phyloP scores from a whole-genome alignment of 208 protist genomes.

The Vickermania ingenoplastis region DNA sequence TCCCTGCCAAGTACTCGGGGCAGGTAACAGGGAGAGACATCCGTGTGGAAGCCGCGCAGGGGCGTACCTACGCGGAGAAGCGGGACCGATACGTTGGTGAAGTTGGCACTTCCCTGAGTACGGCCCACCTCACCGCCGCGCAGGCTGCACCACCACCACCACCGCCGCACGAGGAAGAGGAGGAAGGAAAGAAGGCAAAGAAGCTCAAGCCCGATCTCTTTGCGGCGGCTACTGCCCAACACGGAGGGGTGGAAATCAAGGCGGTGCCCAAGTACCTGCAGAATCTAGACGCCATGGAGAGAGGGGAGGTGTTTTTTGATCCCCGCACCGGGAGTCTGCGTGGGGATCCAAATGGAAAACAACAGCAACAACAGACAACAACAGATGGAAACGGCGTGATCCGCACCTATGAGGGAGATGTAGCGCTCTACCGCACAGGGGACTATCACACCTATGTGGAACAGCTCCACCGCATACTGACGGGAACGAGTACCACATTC shows the following conservation, averaged over 20 bases:
- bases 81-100: slow-evolving; percentile 58
- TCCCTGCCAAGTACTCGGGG: slow-evolving; percentile 57
- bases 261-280: slow-evolving; percentile 82
- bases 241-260: slow-evolving; percentile 65
- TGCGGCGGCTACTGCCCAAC: slow-evolving; percentile 36
- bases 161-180: slow-evolving; percentile 6
- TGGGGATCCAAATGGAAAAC: slow-evolving; percentile 69
- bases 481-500: slow-evolving; percentile 60
- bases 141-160: background rate
- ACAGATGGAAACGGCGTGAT: slow-evolving; percentile 5
- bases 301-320: slow-evolving; percentile 59
- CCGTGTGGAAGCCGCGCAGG: slow-evolving; percentile 12
- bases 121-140: no score
- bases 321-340: slow-evolving; percentile 83
- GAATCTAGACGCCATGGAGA: slow-evolving; percentile 49
- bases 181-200: background rate
- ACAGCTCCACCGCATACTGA: slow-evolving; percentile 69
- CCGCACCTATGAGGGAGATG: slow-evolving; percentile 61
- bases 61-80: slow-evolving; percentile 56
- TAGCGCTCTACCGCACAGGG: slow-evolving; percentile 58
- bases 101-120: slow-evolving; percentile 51
- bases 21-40: slow-evolving; percentile 57
- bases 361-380: slow-evolving; percentile 15
- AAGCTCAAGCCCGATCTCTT: slow-evolving; percentile 31
- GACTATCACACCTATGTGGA: slow-evolving; percentile 78